Evolutionary conservation across 495 filamentous ascomycete genomes (phyloP), one percentile per base, ranked within the genome.

Genomic region (Achaetomiella virescens): DNA sequence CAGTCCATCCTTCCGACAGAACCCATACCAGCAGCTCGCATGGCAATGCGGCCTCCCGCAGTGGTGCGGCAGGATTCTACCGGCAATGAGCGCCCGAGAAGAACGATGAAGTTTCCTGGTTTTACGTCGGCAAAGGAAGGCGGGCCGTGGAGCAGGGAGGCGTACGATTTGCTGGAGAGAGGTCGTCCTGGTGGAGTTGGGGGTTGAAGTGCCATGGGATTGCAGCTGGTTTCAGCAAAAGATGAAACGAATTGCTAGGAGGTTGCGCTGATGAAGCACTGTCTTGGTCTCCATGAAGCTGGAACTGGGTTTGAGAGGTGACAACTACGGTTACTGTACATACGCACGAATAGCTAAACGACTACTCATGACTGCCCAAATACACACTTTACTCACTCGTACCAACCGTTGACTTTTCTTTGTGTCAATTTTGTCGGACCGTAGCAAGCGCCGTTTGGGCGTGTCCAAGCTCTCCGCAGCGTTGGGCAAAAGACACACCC

Each of bases 131-230:
- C 65, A 20, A 72, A 63, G 44, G 70, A 65, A 18, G 74, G 72
- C 6, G 79, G 77, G 1, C 72, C 77, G 1, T 81, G 79, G 78
- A 80, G 79, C 57, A 72, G 71, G 46, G 77, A 81, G 53, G 75
- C 78, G 9, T 61, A 73, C 54, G 78, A 81, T 54, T 59, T 81
- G 17, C 69, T 80, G 54, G 76, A 73, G 38, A 69, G 62, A 20
- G 72, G 69, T 10, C 70, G 73, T 10, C 75, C 74, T 21, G 48
- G 31, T 17, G 64, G 64, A 57, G 40, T 37, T 47, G n/a, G 18
- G 51, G 40, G 15, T 27, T 44, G 31, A 27, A 21, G 17, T 11
- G 29, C 25, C 14, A 20, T 24, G 33, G 14, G 14, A 3, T 5
- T 9, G 31, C 21, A 8, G 15, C 10, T 29, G 10, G 35, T 36